Percentiles rank a stretch among this genome's conserved stretches.
Evolutionary conservation across 176 grass and related monocot genomes (phyloP).

Genomic region (Rhynchospora pubera): DNA sequence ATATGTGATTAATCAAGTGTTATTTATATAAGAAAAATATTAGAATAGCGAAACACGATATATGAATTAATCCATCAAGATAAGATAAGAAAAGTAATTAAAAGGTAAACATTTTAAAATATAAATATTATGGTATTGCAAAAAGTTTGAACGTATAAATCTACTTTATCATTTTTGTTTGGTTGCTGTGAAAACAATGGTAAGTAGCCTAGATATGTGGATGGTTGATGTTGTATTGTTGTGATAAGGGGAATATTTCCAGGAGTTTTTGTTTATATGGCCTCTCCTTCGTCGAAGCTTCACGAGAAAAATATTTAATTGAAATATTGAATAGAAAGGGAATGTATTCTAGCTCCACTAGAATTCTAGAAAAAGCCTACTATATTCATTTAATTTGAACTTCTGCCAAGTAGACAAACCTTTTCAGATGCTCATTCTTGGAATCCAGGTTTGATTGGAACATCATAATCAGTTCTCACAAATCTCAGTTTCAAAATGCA

Average conservation of each 20-base stretch:
- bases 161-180: background rate
- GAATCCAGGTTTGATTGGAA: background rate
- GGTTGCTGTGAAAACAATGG: background rate
- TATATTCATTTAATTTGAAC: background rate
- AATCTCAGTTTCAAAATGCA: too few species aligned
- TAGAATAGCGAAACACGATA: too few species aligned
- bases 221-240: background rate
- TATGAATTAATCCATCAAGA: too few species aligned
- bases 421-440: background rate
- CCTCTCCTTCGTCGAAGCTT: constrained; percentile 1
- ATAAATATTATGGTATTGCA: too few species aligned
- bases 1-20: too few species aligned
- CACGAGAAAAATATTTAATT: background rate
- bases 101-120: too few species aligned
- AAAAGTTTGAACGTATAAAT: too few species aligned
- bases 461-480: too few species aligned
- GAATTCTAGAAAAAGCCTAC: background rate
- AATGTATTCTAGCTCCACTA: constrained; percentile 9
- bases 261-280: background rate
- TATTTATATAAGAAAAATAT: too few species aligned
- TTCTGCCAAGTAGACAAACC: background rate
- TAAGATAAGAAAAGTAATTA: too few species aligned
- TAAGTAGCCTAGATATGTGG: background rate
- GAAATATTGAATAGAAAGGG: background rate
- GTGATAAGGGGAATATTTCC: background rate